These are phyloP conservation scores for Cladosporium sp. DNA, from an alignment of 2,329 filamentous ascomycete genomes.

Conservation along the genomic window DNA sequence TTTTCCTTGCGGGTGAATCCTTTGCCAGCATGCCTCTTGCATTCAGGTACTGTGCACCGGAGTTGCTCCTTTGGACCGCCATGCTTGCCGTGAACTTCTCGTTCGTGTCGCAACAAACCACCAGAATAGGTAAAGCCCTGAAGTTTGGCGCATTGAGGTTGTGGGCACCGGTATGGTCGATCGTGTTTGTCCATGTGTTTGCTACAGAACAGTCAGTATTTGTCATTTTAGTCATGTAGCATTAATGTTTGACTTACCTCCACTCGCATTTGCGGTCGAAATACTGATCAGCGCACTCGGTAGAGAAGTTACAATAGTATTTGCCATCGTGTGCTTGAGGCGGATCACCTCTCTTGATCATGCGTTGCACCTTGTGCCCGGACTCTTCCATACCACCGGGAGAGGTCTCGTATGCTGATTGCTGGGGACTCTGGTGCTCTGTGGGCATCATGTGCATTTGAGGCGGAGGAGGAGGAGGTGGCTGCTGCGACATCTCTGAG, in stretches of 20 bases:
- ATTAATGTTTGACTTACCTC: constrained; percentile 66
- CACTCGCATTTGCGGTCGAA: constrained; percentile 89
- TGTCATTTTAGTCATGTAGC: neutral
- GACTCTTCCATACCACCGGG: constrained; percentile 10
- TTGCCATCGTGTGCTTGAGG: constrained; percentile 69
- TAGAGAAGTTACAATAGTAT: constrained; percentile 68
- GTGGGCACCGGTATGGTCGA: constrained; percentile 81
- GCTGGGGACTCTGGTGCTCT: constrained; percentile 9
- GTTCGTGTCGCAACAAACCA: constrained; percentile 82
- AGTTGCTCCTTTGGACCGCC: constrained; percentile 84
- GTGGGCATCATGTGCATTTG: neutral
- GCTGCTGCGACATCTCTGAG: constrained; percentile 31
- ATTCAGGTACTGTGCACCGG: constrained; percentile 81
- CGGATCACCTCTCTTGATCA: constrained; percentile 47
- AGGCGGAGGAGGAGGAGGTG: neutral
- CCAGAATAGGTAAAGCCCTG: constrained; percentile 95
- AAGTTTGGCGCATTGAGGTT: constrained; percentile 83
- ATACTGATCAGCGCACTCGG: constrained; percentile 66
- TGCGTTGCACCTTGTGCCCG: constrained; percentile 17
- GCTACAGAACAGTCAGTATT: constrained; percentile 49
- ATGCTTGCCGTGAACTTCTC: constrained; percentile 89
- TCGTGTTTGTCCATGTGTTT: constrained; percentile 99
- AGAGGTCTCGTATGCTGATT: constrained; percentile 5
- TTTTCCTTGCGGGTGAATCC: constrained; percentile 95
- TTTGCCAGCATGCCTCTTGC: constrained; percentile 84